phyloP scores from a whole-genome alignment of 331 rosid species.

The Malus hybrid region DNA sequence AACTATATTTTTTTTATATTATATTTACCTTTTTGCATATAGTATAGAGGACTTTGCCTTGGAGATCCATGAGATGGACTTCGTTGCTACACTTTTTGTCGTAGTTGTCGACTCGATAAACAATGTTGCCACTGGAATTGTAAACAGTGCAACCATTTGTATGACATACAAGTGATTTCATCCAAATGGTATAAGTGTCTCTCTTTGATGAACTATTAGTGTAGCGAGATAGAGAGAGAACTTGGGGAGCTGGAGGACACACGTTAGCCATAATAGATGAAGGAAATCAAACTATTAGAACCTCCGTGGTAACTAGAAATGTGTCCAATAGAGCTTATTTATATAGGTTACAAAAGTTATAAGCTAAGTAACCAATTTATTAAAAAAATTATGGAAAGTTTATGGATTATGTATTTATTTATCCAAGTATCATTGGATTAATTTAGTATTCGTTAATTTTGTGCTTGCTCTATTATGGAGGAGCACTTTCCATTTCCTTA shows the following conservation, averaged over 20 bases:
- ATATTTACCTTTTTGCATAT: slow-evolving; percentile 41
- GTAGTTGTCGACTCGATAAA: slow-evolving; percentile 83
- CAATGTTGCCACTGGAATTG: slow-evolving; percentile 60
- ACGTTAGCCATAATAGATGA: slow-evolving; percentile 8
- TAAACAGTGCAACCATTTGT: slow-evolving; percentile 85
- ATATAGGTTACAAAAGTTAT: neutral
- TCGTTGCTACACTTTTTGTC: slow-evolving; percentile 48
- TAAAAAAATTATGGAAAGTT: neutral
- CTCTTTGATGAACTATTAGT: slow-evolving; percentile 14
- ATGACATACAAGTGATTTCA: slow-evolving; percentile 79
- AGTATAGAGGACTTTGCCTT: slow-evolving; percentile 51
- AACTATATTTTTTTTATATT: neutral
- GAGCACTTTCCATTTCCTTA: neutral
- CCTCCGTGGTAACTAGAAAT: neutral
- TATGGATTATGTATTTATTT: neutral
- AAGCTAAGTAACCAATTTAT: neutral
- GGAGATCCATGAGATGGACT: slow-evolving; percentile 78
- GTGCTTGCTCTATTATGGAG: neutral
- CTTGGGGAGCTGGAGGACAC: slow-evolving; percentile 11
- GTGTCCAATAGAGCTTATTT: neutral
- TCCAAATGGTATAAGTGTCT: slow-evolving; percentile 73
- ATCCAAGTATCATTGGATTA: neutral
- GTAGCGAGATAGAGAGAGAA: neutral
- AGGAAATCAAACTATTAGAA: neutral
- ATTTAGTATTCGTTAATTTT: neutral